A percentile compares a stretch with the other conserved stretches of the same genome.
Conservation (phyloP, 148 eudicot species). For the Arbutus unedo region DNA sequence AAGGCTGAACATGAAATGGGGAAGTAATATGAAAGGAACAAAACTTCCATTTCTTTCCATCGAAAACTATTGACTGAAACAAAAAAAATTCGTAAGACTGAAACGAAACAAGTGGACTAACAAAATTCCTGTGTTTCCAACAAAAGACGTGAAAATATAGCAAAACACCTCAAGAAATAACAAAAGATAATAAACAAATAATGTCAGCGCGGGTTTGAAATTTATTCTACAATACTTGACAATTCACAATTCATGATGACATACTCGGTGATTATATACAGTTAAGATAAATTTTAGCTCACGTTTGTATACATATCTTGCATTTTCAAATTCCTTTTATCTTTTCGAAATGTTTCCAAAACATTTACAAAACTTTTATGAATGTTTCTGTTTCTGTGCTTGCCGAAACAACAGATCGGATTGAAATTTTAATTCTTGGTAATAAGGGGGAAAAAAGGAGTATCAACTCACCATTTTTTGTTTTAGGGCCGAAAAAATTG, state of each 20-base stretch:
- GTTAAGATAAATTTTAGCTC: neutral
- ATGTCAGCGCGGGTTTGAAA: neutral
- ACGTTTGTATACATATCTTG: neutral
- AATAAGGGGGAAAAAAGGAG: neutral
- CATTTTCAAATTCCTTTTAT: neutral
- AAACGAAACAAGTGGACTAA: neutral
- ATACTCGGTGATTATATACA: neutral
- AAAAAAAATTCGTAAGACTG: neutral
- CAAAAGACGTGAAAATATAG: neutral
- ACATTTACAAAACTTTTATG: neutral
- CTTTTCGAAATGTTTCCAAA: neutral
- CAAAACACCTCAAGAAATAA: neutral
- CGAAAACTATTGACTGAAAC: neutral
- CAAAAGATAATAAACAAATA: neutral
- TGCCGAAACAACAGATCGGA: neutral
- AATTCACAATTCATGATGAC: neutral
- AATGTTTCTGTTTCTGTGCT: neutral
- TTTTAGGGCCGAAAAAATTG: conserved; percentile 47
- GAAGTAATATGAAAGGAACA: neutral
- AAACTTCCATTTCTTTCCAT: neutral
- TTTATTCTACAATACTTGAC: neutral
- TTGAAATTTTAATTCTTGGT: neutral
- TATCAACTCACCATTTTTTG: conserved; percentile 49
- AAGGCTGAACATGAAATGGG: neutral
- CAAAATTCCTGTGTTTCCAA: neutral